Evolutionary conservation across 73 alveolate species (phyloP), one percentile per base, ranked within the genome.

Genomic region (Paramecium primaurelia): DNA sequence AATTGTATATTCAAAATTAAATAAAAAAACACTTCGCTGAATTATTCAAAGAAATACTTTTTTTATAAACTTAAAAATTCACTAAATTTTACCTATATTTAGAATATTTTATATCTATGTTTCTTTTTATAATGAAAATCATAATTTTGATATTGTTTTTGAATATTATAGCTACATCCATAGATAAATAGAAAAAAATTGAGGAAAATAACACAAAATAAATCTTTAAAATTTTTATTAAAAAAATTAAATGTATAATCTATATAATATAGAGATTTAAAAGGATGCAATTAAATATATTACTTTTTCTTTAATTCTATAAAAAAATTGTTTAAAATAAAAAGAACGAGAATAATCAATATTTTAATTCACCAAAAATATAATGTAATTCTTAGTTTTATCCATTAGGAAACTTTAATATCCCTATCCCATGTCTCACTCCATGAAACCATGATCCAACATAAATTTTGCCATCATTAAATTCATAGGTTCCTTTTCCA

Each of bases 391-490:
- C 84, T 28, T 94, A 95, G 8, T 87, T 28, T 86, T 90, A 51
- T 6, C 98, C 98, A 94, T 87, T 87, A 4, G 95, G 96, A 94
- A 94, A 93, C 22, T 45, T 71, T 49, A 95, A 93, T 42, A 73
- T 59, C 3, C 98, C 98, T 60, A 64, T 8, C 49, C 98, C 98
- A 64, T 95, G 94, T 77, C 59, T 94, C 88, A 51, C 95, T 59
- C 93, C 96, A 80, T 94, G 86, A 86, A 86, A 25, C 92, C 95
- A 95, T 8, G 91, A 93, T 36, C 98, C 98, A 54, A 73, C 86
- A 88, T 95, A 95, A 42, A 86, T 94, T 42, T 92, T 71, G 28
- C 98, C 98, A 94, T 95, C 97, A 71, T 92, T 84, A 97, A 96
- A 95, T 40, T 73, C 93, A 85, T 71, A 95, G 6, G 44, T 69